These are phyloP conservation scores for Oryza rufipogon DNA, from an alignment of 176 grass and related monocot genomes.

Conservation along the genomic window DNA sequence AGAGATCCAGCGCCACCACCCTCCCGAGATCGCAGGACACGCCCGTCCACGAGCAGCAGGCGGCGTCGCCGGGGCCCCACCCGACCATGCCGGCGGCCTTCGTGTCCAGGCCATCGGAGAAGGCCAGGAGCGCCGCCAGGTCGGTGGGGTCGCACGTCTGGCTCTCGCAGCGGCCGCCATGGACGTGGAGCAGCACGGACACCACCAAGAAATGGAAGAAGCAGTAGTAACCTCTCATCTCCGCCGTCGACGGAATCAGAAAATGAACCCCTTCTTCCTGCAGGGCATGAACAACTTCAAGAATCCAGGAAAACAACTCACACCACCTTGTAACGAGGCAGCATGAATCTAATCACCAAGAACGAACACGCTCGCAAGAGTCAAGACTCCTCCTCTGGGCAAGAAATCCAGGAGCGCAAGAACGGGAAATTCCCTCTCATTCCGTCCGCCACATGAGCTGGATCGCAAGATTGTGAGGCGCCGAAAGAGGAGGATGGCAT, in stretches of 20 bases:
- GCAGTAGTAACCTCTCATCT: conserved; percentile 59
- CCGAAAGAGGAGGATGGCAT: conserved; percentile 38
- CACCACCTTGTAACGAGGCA: conserved; percentile 6
- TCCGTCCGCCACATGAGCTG: not conserved
- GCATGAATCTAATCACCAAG: conserved; percentile 26
- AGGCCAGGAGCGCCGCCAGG: conserved; percentile 52
- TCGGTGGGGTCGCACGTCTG: conserved; percentile 56
- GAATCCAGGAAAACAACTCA: conserved; percentile 7
- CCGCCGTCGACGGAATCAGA: conserved; percentile 41
- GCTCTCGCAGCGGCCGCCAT: conserved; percentile 40
- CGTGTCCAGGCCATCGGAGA: conserved; percentile 51
- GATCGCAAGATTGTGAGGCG: conserved; percentile 27
- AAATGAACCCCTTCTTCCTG: conserved; percentile 35
- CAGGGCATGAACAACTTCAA: conserved; percentile 43
- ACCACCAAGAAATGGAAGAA: conserved; percentile 31
- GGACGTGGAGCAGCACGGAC: conserved; percentile 37
- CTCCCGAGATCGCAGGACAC: conserved; percentile 54
- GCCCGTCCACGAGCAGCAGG: conserved; percentile 80
- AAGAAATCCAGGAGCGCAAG: not conserved
- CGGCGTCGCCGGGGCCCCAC: conserved; percentile 48
- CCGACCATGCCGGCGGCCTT: conserved; percentile 40
- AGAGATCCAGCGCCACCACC: conserved; percentile 74
- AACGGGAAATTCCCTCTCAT: not conserved
- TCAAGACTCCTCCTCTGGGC: not conserved
- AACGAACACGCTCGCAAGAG: not conserved